Evolutionary conservation across 1,284 basidiomycete species (phyloP), one percentile per base, ranked within the genome.

Genomic region (Leccinum subfulvum): DNA sequence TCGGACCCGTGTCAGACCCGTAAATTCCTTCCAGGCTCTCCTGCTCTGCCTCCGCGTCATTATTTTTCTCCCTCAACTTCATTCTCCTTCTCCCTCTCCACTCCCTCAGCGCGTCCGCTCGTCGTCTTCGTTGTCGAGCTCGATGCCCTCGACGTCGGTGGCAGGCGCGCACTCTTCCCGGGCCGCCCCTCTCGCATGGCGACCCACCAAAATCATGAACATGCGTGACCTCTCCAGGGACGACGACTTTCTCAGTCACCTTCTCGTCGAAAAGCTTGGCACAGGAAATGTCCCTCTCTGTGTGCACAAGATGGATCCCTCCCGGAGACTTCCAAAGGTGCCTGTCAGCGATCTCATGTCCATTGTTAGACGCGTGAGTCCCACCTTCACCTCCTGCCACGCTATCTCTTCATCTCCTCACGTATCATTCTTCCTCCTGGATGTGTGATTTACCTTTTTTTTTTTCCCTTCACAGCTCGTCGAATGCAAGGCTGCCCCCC

Each of bases 221-320:
- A 89, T 91, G 81, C 83, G 83, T 75, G 91, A 93, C 83, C 84
- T 93, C 63, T 89, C 90, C 67, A 87, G 85, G 75, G 91, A 93
- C 78, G 91, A 93, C 75, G 91, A 93, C 78, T 93, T 92, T 76
- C 85, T 93, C 74, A 90, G 88, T 72, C 89, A 92, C 77, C 82
- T 93, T 55, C 85, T 93, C 63, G 89, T 93, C 65, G 91, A 93
- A 79, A 92, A 92, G 70, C 83, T 93, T 35, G 90, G 91, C 47
- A 90, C 90, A 3, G 87, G 88, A 33, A 80, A 77, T 28, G 86
- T 88, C 4, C 91, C 90, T 35, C 81, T 93, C 58, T 83, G 88
- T 61, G 91, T 93, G 9, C 91, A 93, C 80, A 92, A 92, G 76
- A 93, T 93, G 91, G 90, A 93, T 73, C 79, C 87, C 23, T 83